Evolutionary conservation across 345 rosid species (phyloP), one percentile per base, ranked within the genome.

Genomic region (Citrus mangshanensis): DNA sequence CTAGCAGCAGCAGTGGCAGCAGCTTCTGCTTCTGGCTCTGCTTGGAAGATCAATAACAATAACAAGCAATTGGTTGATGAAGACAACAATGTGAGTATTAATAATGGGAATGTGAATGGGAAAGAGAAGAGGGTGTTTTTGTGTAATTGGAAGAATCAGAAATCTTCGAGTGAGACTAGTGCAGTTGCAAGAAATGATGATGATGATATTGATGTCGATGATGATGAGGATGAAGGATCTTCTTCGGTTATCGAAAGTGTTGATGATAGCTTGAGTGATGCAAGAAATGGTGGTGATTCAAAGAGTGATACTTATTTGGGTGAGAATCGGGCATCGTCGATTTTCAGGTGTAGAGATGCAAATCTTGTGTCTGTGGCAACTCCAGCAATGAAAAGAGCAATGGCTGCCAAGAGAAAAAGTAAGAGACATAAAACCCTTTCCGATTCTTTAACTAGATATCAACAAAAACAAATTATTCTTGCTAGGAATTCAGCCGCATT

Each of bases 91-190:
- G 81, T 65, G 60, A 61, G n/a, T 38, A 66, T 55, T 77, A 81
- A 70, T 46, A 46, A 46, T 13, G 51, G 51, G 18, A 46, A 75
- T 37, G 7, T 35, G 51, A 46, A 75, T 37, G 87, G 86, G 35
- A 87, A 86, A 72, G 93, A 90, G 77, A 90, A 90, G 81, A 85
- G 77, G 28, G 95, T 92, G 38, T 93, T 92, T 68, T 85, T 95
- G 78, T 84, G 92, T 78, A 95, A 95, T 76, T 93, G 97, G 99
- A 93, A 88, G 79, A 80, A 85, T 68, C 90, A 88, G 61, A 92
- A 83, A 77, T 91, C 91, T 42, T 89, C 95, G 37, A 82, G 85
- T 38, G 92, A 87, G 72, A 87, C 82, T 70, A 84, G 88, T 35
- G 89, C 84, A 21, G 37, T 81, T 68, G 87, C 83, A 46, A 83